phyloP scores from a whole-genome alignment of 768 basidiomycete species.

The Mycena amicta region DNA sequence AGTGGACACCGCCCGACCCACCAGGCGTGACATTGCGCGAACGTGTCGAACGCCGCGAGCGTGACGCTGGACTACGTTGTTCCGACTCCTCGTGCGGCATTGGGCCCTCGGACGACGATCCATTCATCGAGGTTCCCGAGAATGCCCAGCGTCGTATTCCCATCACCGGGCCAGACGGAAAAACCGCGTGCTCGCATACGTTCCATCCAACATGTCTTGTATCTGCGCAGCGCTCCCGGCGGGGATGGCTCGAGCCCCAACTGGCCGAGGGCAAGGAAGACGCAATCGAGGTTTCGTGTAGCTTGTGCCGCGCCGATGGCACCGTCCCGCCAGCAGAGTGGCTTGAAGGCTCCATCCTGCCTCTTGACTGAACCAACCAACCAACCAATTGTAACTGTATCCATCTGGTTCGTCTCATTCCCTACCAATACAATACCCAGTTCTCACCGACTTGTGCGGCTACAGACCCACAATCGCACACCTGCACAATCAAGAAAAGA shows the following conservation, averaged over 20 bases:
- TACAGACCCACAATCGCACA: not conserved
- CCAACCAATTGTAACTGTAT: not conserved
- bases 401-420: no score
- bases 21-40: constrained; percentile 75
- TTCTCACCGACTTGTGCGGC: no score
- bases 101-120: constrained; percentile 76
- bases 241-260: constrained; percentile 59
- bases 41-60: constrained; percentile 71
- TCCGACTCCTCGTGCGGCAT: constrained; percentile 73
- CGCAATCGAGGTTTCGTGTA: constrained; percentile 71
- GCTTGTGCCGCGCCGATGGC: constrained; percentile 70
- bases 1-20: constrained; percentile 63
- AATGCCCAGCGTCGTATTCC: constrained; percentile 39
- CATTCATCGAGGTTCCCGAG: constrained; percentile 38
- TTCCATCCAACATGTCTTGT: constrained; percentile 80
- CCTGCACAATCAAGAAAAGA: not conserved
- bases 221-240: constrained; percentile 60
- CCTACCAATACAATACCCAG: no score
- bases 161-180: constrained; percentile 29
- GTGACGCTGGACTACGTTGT: constrained; percentile 73
- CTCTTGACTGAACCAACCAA: constrained; percentile 8
- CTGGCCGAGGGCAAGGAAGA: constrained; percentile 36
- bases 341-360: constrained; percentile 33
- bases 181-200: constrained; percentile 57
- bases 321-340: constrained; percentile 62